Base-by-base conservation (phyloP, 2,329 filamentous ascomycete genomes). In the Fusarium transvaalense region DNA sequence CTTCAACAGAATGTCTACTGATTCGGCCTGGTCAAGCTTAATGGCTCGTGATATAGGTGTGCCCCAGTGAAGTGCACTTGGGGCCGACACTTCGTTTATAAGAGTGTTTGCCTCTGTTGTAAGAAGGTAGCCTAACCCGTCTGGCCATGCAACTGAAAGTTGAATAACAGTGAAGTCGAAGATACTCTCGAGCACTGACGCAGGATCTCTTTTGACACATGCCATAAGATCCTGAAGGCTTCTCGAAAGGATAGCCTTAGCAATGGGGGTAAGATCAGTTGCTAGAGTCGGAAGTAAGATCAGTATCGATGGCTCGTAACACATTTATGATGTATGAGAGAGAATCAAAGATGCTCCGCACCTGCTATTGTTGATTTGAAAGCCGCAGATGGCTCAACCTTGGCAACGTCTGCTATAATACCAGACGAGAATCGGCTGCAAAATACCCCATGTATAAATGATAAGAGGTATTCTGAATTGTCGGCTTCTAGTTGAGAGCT, bases 201-300 rank as follows among this genome's bases (percentile, higher is more conserved):
- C 5, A 1, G 31, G n/a, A 21, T 17, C 6, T 14, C 5, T 12
- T 3, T 3, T 3, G 8, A 55, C 15, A 2, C n/a, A 31, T 1
- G 2, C 1, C 3, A 5, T 3, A 2, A 51, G 43, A 8, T 32
- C 19, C 2, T 17, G 1, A 0, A 8, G 17, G 0, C 5, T 39
- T 21, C 17, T 25, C 1, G 0, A 5, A 23, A 55, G 14, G 2
- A 55, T 55, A 3, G 52, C 23, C 17, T 46, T 43, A 1, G 3
- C n/a, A 4, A 55, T 9, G 2, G 27, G 4, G 6, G 39, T 17
- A 3, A 46, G 25, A 7, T 32, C 43, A 2, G 0, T 31, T 6
- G 43, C 43, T 46, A 4, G 6, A 12, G 17, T 43, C 1, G 15
- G 0, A 4, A 5, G 6, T 1, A 27, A 2, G 1, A 12, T 42